A percentile compares a stretch with the other conserved stretches of the same genome.
phyloP scores from a whole-genome alignment of 2,329 filamentous ascomycete genomes.

The Aspergillus sojae region DNA sequence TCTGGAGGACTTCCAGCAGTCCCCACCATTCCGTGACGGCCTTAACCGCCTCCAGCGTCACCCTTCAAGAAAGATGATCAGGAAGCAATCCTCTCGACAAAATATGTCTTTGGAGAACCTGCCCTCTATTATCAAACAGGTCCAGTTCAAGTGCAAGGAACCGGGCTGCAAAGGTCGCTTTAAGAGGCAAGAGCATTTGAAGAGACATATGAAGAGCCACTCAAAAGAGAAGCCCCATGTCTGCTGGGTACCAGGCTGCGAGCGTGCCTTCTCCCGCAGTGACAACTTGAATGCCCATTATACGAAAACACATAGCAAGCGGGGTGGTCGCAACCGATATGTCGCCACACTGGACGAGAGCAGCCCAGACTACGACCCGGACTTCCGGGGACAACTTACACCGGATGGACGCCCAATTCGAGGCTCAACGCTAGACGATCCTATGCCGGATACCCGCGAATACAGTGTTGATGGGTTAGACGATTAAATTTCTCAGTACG shows the following conservation, averaged over 20 bases:
- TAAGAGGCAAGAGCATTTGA: conserved; percentile 53
- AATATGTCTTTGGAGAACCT: conserved; percentile 40
- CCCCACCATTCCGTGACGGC: conserved; percentile 36
- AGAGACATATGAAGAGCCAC: conserved; percentile 53
- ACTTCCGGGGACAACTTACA: conserved; percentile 47
- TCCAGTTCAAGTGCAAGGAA: conserved; percentile 46
- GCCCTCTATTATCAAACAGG: conserved; percentile 43
- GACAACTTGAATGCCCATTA: conserved; percentile 52
- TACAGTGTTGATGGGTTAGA: conserved; percentile 38
- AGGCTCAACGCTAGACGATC: conserved; percentile 39
- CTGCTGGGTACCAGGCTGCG: conserved; percentile 49
- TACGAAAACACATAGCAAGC: conserved; percentile 51
- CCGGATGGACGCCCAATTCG: conserved; percentile 46
- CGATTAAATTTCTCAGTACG: conserved; percentile 25
- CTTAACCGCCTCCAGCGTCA: conserved; percentile 35
- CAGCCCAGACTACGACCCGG: conserved; percentile 46
- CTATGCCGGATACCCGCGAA: conserved; percentile 36
- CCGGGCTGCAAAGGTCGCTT: conserved; percentile 50
- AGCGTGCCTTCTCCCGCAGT: conserved; percentile 45
- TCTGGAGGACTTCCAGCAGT: conserved; percentile 38
- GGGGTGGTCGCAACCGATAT: conserved; percentile 48
- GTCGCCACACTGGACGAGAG: conserved; percentile 48
- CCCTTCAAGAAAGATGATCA: conserved; percentile 33
- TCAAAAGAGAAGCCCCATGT: conserved; percentile 48
- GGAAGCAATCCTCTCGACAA: conserved; percentile 37